Conservation (phyloP, 345 rosid genomes). For the Salix udensis region DNA sequence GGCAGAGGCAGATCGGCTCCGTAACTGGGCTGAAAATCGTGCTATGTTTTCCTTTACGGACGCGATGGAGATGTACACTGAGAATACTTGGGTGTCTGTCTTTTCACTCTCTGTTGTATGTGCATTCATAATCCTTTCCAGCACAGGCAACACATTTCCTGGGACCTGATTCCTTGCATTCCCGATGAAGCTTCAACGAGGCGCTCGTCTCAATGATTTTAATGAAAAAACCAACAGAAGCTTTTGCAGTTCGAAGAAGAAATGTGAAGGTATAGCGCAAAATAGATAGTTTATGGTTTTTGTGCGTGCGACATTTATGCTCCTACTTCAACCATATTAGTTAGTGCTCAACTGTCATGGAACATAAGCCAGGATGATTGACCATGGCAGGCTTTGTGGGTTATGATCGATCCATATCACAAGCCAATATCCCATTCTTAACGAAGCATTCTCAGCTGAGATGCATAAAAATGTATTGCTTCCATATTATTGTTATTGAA, state of each 20-base stretch:
- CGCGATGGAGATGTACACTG: constrained; percentile 92
- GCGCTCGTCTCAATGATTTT: neutral
- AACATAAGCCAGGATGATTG: neutral
- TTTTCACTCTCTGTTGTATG: constrained; percentile 94
- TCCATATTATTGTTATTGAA: constrained; percentile 8
- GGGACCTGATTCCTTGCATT: constrained; percentile 39
- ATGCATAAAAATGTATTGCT: constrained; percentile 1
- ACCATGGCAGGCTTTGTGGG: neutral
- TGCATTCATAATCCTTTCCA: constrained; percentile 76
- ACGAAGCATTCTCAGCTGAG: neutral
- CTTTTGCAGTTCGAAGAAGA: neutral
- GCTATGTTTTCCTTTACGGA: constrained; percentile 78
- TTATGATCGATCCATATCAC: neutral
- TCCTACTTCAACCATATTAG: neutral
- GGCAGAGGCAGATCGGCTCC: constrained; percentile 80
- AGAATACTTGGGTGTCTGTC: constrained; percentile 85
- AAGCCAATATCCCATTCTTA: neutral
- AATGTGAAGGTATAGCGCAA: neutral
- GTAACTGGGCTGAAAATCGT: constrained; percentile 91
- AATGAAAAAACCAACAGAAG: neutral
- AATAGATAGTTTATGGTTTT: neutral
- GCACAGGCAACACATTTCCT: constrained; percentile 55
- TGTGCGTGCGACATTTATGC: neutral
- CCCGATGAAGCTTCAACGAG: neutral
- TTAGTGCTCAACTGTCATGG: constrained; percentile 11